Base-by-base conservation (phyloP, 2,329 filamentous ascomycete species). In the Pseudocercospora fijiensis region DNA sequence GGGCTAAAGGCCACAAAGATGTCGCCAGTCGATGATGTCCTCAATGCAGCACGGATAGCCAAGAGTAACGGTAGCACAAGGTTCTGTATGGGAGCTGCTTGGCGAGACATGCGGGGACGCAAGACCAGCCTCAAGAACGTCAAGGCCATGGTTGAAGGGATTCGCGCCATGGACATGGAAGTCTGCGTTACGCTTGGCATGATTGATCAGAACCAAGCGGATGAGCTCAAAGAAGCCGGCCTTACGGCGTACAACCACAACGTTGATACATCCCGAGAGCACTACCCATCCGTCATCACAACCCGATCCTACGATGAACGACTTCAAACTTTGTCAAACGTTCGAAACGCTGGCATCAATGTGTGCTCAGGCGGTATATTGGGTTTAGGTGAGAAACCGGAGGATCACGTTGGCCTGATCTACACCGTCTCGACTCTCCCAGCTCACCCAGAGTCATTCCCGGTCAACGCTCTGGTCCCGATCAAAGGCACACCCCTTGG, bases 201-300 rank as follows among this genome's bases (percentile, higher is more conserved):
- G 92, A 92, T 96, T 71, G 91, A 96, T 76, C 70, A 75, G 61
- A 68, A 66, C 57, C 92, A 96, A 81, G 92, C 92, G 27, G 85
- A 85, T 73, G 90, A 95, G 79, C 84, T 96, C 68, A 92, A 92
- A 75, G 86, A 87, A 1, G 92, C 92, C 0, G 92, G 92, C 0
- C 79, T 96, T 71, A 96, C 92, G 16, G 92, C 92, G 0, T 96
- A 96, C 79, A 96, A 96, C 79, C 92, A 96, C 83, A 96, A 96
- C 75, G 84, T 96, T 68, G 92, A 96, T 78, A 96, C 92, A 1
- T 92, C 88, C 61, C 85, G 92, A 70, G 92, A 96, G 79, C 92
- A 92, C 77, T 96, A 96, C 74, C 91, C 92, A 0, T 88, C 84
- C 43, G 85, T 96, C 72, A 96, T 96, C 77, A 90, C 91, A 0